Base-by-base conservation (phyloP, 108 stramenopile species). In the Aurantiochytrium sp. region DNA sequence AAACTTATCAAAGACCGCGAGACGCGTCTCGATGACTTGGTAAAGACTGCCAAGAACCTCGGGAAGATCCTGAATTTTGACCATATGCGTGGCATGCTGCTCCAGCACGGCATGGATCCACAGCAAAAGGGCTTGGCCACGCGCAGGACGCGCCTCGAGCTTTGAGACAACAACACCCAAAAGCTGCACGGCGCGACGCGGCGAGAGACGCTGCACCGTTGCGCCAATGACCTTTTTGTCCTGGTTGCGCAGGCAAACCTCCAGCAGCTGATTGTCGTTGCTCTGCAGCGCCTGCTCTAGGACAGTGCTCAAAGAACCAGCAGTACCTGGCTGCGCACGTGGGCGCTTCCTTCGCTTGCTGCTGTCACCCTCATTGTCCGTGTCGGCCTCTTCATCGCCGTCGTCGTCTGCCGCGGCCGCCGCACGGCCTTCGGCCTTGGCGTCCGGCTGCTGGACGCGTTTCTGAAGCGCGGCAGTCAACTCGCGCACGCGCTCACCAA, bases 281-380 rank as follows among this genome's bases (percentile, higher is more conserved):
- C 76, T 83, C 51, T 83, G 76, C 76, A 83, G 51, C 45, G 76
- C 76, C 4, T 83, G 76, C 51, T 83, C 76, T 1, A 83, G 76
- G 19, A 83, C 76, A 6, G 76, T 53, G 51, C 76, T 83, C 49
- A 83, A 4, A 12, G 76, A 83, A 10, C 64, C 64, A 16, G 51
- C 76, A 1, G 76, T 83, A 16, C 51, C n/a, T 12, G 76, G 10
- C n/a, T 47, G 49, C n/a, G 19, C 76, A 18, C 76, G 45, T 6
- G 45, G 76, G 10, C 76, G 76, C 51, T 83, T 83, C 76, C 76
- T 53, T 23, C 49, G n/a, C 51, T 53, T 47, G 76, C 45, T 35
- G 76, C n/a, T 83, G 1, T 83, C 76, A 6, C 12, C 49, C 18
- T 8, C 76, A 6, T 83, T 45, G n/a, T 16, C 45, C 51, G 44